phyloP scores from a whole-genome alignment of 2,329 filamentous ascomycete species.

The Aureobasidium subglaciale region DNA sequence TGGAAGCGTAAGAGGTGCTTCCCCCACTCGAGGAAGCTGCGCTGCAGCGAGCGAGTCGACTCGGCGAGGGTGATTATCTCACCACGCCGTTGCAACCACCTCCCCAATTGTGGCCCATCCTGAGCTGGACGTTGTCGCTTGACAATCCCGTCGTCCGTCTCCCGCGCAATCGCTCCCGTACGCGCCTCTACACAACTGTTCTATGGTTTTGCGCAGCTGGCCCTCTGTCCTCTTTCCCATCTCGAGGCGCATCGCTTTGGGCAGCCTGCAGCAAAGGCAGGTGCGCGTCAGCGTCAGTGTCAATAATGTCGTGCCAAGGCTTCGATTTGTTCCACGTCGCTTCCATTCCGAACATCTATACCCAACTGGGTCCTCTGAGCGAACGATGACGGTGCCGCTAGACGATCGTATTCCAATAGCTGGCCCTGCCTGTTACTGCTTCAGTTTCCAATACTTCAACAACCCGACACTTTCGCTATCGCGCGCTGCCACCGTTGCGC shows the following conservation, averaged over 20 bases:
- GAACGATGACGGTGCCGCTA: constrained; percentile 10
- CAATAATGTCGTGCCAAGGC: not conserved
- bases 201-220: too few relatives aligned
- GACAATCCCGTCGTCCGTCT: not conserved
- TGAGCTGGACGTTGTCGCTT: not conserved
- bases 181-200: too few relatives aligned
- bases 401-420: constrained; percentile 11
- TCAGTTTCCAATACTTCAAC: constrained; percentile 1
- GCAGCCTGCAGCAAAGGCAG: not conserved
- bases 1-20: constrained; percentile 13
- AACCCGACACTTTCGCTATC: not conserved
- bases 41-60: too few relatives aligned
- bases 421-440: constrained; percentile 1
- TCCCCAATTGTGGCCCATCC: too few relatives aligned
- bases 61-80: too few relatives aligned
- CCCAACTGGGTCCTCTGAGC: not conserved
- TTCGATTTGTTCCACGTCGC: constrained; percentile 1
- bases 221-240: not conserved
- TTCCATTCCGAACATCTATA: constrained; percentile 5
- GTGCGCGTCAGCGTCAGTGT: not conserved
- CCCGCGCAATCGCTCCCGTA: too few relatives aligned
- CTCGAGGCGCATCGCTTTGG: constrained; percentile 1
- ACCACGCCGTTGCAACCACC: not conserved
- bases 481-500: not conserved
- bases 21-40: not conserved